Evolutionary conservation across 140 eudicot species (phyloP), one percentile per base, ranked within the genome.

Genomic region (Flaveria floridana): DNA sequence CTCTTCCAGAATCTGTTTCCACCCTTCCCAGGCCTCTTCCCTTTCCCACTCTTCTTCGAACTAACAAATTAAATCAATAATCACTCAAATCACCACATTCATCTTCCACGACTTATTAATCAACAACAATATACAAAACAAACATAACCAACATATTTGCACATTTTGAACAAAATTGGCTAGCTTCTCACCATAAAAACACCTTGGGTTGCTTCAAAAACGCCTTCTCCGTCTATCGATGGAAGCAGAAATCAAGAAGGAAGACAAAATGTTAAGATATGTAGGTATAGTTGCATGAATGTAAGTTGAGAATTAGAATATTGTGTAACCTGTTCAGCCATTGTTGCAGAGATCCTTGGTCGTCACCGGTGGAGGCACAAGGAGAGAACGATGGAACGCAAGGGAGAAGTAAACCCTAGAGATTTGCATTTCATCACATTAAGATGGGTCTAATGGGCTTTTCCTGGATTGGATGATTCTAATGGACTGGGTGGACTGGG

Each of bases 131-230:
- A 9, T 3, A 15, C 1, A 26, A 26, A 39, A 34, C 15, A 16
- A 16, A 39, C 2, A 39, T 0, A 66, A 34, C 14, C 8, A 16
- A 65, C 2, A 37, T 0, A 4, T 65, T 39, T 7, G 13, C 25
- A 34, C n/a, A 16, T 15, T 34, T 2, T 15, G 14, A 39, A 34
- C 25, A 3, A 6, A 15, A 7, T 39, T 4, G 6, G 21, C 3
- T 18, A 2, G 34, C 2, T 39, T 16, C 72, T 37, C 51, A 66
- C 72, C 72, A 66, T 39, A 66, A 34, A 39, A 66, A 66, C 72
- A 66, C 72, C 30, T 34, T 66, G 1, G 72, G 55, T 66, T 66
- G 72, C 72, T 66, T 66, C 72, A 66, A 66, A 66, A 66, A 66
- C n/a, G 72, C 72, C 72, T 66, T 66, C 34, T 66, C 72, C 52